Conservation (phyloP, 495 filamentous ascomycete genomes). For the Beverwykella pulmonaria region DNA sequence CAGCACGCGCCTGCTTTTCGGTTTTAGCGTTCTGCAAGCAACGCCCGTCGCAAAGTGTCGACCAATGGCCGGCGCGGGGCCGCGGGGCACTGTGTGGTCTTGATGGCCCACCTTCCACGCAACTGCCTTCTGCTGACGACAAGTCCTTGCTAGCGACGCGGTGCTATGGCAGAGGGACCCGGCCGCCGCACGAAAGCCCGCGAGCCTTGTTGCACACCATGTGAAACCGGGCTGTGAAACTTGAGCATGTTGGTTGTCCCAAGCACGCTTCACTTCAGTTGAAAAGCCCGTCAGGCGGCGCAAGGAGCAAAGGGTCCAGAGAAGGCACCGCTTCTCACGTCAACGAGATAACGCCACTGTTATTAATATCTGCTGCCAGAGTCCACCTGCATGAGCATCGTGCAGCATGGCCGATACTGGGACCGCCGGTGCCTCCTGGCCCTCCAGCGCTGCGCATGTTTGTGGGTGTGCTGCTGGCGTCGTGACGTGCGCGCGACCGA, state of each 20-base stretch:
- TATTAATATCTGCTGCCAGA: too few species aligned
- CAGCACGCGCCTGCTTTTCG: slow-evolving; percentile 27
- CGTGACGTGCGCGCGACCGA: neutral
- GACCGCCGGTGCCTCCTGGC: too few species aligned
- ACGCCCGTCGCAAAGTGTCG: slow-evolving; percentile 2
- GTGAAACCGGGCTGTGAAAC: slow-evolving; percentile 37
- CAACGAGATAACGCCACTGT: too few species aligned
- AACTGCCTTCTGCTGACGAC: slow-evolving; percentile 17
- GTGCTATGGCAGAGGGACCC: slow-evolving; percentile 10
- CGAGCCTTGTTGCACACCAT: slow-evolving; percentile 10
- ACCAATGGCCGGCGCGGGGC: slow-evolving; percentile 16
- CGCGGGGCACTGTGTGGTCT: neutral
- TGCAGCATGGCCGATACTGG: too few species aligned
- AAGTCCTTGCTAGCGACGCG: slow-evolving; percentile 8
- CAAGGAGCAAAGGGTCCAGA: too few species aligned
- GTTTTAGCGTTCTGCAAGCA: slow-evolving; percentile 32
- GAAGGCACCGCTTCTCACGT: too few species aligned
- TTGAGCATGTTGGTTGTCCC: neutral
- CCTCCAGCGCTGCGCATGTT: too few species aligned
- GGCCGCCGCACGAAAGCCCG: slow-evolving; percentile 3
- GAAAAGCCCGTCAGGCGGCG: too few species aligned
- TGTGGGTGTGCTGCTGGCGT: neutral
- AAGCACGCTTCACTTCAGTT: neutral
- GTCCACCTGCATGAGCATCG: too few species aligned
- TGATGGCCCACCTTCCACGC: neutral